Base-by-base conservation (phyloP, 1,284 basidiomycete species). In the Cryptococcus sp. region DNA sequence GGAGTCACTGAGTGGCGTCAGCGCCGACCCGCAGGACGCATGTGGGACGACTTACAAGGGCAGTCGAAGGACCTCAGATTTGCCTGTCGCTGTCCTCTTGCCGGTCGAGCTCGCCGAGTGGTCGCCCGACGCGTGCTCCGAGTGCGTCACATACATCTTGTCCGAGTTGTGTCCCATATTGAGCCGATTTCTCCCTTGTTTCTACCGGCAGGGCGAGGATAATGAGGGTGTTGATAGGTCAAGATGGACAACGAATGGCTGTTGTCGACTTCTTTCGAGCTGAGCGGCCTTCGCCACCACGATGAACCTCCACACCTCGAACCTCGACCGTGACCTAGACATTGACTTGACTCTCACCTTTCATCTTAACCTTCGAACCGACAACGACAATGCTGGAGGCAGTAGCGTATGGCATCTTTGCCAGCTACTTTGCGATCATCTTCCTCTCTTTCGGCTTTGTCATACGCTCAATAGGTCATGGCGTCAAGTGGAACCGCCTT, bases 1-100 rank as follows among this genome's bases (percentile, higher is more conserved):
- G 63, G 85, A 94, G 73, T 97, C 90, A 61, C 72, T 71, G 38
- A 23, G 4, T 11, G 16, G 33, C n/a, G 11, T 43, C 23, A 33
- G 45, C 12, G 16, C 41, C 11, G 18, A 33, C 11, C 42, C 0
- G 2, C 36, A 9, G 43, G 22, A 14, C 12, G 2, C 11, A 32
- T 24, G n/a, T 24, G 5, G 24, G 14, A 6, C 12, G 2, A 68
- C 72, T 63, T 49, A 72, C 72, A 71, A 72, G 19, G 71, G 72
- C 47, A 73, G 57, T 24, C 71, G 60, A 52, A 71, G 68, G 32
- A 73, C 58, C 19, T 69, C 69, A 21, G 59, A 59, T 47, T 63
- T 65, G 2, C 68, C 68, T 23, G 55, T 55, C 34, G 64, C 66
- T 22, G 37, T 47, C 28, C 60, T 54, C 51, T 73, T 74, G 11